Percentiles rank a stretch among this genome's conserved stretches.
Evolutionary conservation across 257 asterid genomes (phyloP).

Genomic region (Solanum corneliomulleri): DNA sequence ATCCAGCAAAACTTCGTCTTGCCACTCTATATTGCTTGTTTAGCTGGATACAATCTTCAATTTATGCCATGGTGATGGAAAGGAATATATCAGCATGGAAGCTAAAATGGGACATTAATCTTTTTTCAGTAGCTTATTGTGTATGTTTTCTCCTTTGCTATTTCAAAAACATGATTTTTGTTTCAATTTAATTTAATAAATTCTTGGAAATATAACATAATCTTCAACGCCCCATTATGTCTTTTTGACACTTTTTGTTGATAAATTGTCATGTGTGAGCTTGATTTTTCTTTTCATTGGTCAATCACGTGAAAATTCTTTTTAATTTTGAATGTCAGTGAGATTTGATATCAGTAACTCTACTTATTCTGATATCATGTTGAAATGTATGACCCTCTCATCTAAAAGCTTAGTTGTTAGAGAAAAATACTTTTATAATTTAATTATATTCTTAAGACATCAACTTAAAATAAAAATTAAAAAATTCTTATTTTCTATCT

Average conservation of each 20-base stretch:
- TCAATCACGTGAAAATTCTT: background rate
- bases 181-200: background rate
- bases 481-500: accelerated
- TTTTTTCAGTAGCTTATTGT: slow-evolving; percentile 50
- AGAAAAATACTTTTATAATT: accelerated
- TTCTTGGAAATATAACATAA: background rate
- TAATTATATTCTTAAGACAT: no score
- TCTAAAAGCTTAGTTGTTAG: accelerated
- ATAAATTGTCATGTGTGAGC: accelerated
- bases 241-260: background rate
- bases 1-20: slow-evolving; percentile 44
- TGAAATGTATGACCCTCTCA: background rate
- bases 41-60: slow-evolving; percentile 49
- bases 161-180: background rate
- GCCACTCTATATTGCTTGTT: slow-evolving; percentile 47
- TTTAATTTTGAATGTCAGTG: background rate
- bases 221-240: background rate
- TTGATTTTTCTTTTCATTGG: accelerated
- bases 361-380: background rate
- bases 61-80: slow-evolving; percentile 44
- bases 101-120: slow-evolving; percentile 52
- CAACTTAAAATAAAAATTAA: background rate
- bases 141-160: slow-evolving; percentile 17
- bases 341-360: no score
- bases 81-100: slow-evolving; percentile 45